Evolutionary conservation across 345 rosid species (phyloP).

Genomic region (Leavenworthia alabamica): DNA sequence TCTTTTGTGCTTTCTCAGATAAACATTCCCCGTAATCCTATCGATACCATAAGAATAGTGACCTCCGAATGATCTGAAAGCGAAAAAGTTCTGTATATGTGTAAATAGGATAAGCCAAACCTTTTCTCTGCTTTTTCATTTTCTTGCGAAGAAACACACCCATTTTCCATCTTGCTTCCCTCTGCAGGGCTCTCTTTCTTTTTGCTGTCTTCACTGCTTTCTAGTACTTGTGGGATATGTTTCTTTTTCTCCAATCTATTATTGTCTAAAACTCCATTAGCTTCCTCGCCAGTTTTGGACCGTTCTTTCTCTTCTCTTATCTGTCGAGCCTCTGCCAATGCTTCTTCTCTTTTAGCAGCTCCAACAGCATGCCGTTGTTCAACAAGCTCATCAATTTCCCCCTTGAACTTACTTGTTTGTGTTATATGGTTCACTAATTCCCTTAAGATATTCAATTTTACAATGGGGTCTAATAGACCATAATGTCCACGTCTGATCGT

Average conservation of each 20-base stretch:
- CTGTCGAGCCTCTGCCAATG: slow-evolving; percentile 62
- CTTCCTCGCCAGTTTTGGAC: slow-evolving; percentile 40
- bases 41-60: slow-evolving; percentile 28
- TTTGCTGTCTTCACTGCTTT: slow-evolving; percentile 33
- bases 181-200: slow-evolving; percentile 38
- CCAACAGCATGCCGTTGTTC: slow-evolving; percentile 68
- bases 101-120: slow-evolving; percentile 32
- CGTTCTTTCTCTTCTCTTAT: slow-evolving; percentile 65
- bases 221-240: slow-evolving; percentile 19
- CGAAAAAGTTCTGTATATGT: not conserved
- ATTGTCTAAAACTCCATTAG: slow-evolving; percentile 38
- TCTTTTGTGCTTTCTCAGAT: slow-evolving; percentile 39
- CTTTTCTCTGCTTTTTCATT: slow-evolving; percentile 37
- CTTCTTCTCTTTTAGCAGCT: slow-evolving; percentile 78
- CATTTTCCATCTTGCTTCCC: slow-evolving; percentile 31
- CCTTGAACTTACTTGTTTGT: slow-evolving; percentile 53
- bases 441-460: slow-evolving; percentile 52
- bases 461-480: slow-evolving; percentile 59
- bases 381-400: slow-evolving; percentile 65
- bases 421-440: slow-evolving; percentile 61
- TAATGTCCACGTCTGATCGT: slow-evolving; percentile 84
- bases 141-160: slow-evolving; percentile 35
- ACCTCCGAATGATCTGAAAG: slow-evolving; percentile 14
- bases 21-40: slow-evolving; percentile 33
- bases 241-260: slow-evolving; percentile 27